A percentile compares a stretch with the other conserved stretches of the same genome.
Conservation (phyloP, 306 rosid species). For the Inga oerstediana region DNA sequence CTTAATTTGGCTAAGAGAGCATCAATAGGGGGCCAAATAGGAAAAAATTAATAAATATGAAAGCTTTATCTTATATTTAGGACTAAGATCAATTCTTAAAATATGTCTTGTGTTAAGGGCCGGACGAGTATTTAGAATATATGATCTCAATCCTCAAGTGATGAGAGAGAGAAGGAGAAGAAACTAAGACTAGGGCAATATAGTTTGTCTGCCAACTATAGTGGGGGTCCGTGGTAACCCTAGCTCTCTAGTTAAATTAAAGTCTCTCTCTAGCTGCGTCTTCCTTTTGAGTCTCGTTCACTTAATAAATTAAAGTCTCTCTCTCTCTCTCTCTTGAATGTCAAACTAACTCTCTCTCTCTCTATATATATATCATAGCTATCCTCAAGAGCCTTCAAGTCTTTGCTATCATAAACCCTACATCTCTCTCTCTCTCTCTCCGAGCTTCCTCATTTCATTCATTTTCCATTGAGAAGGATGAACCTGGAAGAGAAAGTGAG, state of each 20-base stretch:
- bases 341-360: not conserved
- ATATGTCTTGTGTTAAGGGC: too few species aligned
- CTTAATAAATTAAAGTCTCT: not conserved
- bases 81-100: too few species aligned
- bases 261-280: too few species aligned
- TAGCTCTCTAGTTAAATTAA: not conserved
- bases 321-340: not conserved
- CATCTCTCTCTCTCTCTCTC: not conserved
- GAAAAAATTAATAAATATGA: too few species aligned
- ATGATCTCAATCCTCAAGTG: too few species aligned
- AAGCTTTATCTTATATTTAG: too few species aligned
- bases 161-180: too few species aligned
- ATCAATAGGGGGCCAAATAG: too few species aligned
- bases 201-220: not conserved
- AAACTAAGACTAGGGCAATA: too few species aligned
- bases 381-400: not conserved
- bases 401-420: slow-evolving; percentile 19
- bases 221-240: not conserved
- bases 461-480: slow-evolving; percentile 45
- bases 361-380: not conserved
- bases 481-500: slow-evolving; percentile 67
- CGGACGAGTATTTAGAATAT: too few species aligned
- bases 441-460: not conserved
- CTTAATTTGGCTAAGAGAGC: too few species aligned
- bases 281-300: too few species aligned